phyloP scores from a whole-genome alignment of 2,329 filamentous ascomycete species.

The Alternaria arborescens region DNA sequence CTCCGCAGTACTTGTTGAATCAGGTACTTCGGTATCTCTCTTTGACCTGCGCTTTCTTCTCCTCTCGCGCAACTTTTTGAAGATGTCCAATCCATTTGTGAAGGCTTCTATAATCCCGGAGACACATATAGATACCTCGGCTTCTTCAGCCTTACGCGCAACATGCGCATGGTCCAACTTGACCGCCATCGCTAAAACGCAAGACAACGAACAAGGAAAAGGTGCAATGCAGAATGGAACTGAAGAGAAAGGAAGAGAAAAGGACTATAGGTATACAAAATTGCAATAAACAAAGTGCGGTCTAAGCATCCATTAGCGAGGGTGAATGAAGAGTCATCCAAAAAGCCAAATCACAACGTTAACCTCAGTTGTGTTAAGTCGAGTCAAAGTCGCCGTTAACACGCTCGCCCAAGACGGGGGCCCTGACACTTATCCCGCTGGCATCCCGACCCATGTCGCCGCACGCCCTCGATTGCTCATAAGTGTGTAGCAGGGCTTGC shows the following conservation, averaged over 20 bases:
- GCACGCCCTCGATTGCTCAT: not conserved
- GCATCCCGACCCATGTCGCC: slow-evolving; percentile 25
- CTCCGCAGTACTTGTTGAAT: slow-evolving; percentile 45
- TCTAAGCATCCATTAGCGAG: slow-evolving; percentile 33
- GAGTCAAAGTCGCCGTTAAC: slow-evolving; percentile 14
- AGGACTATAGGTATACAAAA: slow-evolving; percentile 22
- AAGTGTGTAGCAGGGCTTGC: slow-evolving; percentile 15
- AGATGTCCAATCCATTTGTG: slow-evolving; percentile 56
- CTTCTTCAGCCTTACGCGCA: slow-evolving; percentile 30
- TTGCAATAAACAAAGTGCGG: slow-evolving; percentile 29
- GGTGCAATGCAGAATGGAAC: slow-evolving; percentile 15
- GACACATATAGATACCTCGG: slow-evolving; percentile 48
- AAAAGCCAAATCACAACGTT: slow-evolving; percentile 24
- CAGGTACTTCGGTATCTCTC: slow-evolving; percentile 27
- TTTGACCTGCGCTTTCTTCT: slow-evolving; percentile 43
- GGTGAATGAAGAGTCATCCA: slow-evolving; percentile 37
- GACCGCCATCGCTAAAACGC: slow-evolving; percentile 35
- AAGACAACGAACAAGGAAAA: slow-evolving; percentile 22
- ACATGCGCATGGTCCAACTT: slow-evolving; percentile 26
- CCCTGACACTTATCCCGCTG: slow-evolving; percentile 42
- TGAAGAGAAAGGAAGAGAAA: slow-evolving; percentile 16
- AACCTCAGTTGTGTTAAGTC: slow-evolving; percentile 23
- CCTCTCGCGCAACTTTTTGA: slow-evolving; percentile 53
- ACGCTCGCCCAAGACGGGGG: slow-evolving; percentile 22
- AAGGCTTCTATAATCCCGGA: slow-evolving; percentile 56